Evolutionary conservation across 2,329 filamentous ascomycete species (phyloP), one percentile per base, ranked within the genome.

Genomic region (Aaosphaeria pasadenensis): DNA sequence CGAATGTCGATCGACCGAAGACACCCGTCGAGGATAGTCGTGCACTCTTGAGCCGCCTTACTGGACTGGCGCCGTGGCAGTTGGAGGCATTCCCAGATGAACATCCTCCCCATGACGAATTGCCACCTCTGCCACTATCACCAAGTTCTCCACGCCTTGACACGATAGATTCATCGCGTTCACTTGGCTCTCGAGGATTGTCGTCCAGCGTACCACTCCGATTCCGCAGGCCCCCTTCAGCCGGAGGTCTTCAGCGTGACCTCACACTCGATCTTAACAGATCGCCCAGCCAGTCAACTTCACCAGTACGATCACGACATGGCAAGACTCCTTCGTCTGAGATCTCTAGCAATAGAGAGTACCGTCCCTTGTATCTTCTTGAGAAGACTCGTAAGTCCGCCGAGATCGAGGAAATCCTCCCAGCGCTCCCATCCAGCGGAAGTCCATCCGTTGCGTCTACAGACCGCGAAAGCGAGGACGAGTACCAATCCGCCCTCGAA

Each of bases 321-420:
- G 66, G 69, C 41, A 75, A 78, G 33, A 70, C 74, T 1, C 72
- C 70, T 45, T 82, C 79, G 1, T 71, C 73, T 4, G 78, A 82
- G 52, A 81, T 81, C 61, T 76, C 72, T 50, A 71, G 70, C 40
- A 81, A 72, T 54, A 79, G 78, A 13, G 89, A 94, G 63, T 86
- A 91, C 60, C 85, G 88, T 56, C 91, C 91, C 0, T 74, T 96
- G 6, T 92, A 88, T 69, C 83, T 96, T 24, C 82, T 95, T 5
- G 88, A 95, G 67, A 84, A 77, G 30, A 81, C 69, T 40, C 56
- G 66, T 24, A 69, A 70, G 46, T 55, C 61, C 17, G 52, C 58
- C 24, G 64, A 67, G 33, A 46, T 63, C 11, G 70, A 72, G 29
- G 63, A 76, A 39, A 60, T 73, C 4, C 66, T 83, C 2, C 80